Evolutionary conservation across 345 rosid species (phyloP), one percentile per base, ranked within the genome.

Genomic region (Nephelium lappaceum): DNA sequence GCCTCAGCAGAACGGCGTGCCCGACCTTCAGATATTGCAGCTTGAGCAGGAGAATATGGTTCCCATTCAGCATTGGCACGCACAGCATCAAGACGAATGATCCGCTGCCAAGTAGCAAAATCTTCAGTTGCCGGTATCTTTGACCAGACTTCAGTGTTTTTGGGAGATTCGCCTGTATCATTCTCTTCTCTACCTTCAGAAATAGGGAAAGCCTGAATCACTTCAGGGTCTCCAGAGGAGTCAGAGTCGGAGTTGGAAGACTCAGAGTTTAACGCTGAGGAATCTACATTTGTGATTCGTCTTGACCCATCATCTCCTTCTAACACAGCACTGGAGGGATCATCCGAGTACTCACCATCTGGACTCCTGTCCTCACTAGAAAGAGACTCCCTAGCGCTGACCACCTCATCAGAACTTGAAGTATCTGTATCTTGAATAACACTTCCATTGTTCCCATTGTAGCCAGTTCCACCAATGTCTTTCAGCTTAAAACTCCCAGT

Each of bases 1-100:
- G 95, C 91, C 70, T 85, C 90, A 10, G 98, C 99, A 12, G 86
- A 89, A 69, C 86, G 87, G 8, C 41, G 69, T 47, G 99, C 99
- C 74, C 84, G 85, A 7, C 67, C 84, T 23, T 90, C 93, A 8
- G 98, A 89, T 69, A 94, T 84, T 7, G 83, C 67, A 53, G 91
- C 91, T 86, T 87, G 98, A 25, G 89, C 82, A 51, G 87, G 81
- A 19, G 88, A 84, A 78, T 87, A 86, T 0, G 90, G 85, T 1
- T 87, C 79, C 99, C 98, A 94, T n/a, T 96, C 99, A 69, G 89
- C 77, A 86, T 93, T 93, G 2, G 97, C 94, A 73, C 99, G 98
- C 42, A 96, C 89, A n/a, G 99, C 99, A 78, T 96, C 99, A 24
- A 96, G 89, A 47, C 98, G 98, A 82, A 96, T 96, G 42, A 93